Conservation (phyloP, 306 rosid genomes). For the Lagenaria siceraria region DNA sequence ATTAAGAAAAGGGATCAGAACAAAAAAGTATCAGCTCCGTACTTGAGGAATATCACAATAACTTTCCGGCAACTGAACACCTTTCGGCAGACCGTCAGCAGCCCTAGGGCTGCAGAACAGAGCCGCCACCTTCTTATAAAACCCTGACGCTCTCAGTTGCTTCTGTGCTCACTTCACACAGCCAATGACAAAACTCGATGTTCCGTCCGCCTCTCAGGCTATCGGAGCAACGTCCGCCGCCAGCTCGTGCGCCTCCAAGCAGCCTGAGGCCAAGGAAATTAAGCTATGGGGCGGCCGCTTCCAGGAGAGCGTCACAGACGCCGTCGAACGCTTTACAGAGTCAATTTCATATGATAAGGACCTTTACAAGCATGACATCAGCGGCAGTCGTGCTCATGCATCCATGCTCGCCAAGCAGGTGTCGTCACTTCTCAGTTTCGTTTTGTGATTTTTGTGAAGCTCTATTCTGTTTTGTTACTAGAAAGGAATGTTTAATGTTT, state of each 20-base stretch:
- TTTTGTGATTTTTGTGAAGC: not conserved
- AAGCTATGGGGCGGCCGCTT: slow-evolving; percentile 98
- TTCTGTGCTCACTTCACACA: not conserved
- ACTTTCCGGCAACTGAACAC: not conserved
- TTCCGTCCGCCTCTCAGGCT: not conserved
- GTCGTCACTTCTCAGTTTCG: not conserved
- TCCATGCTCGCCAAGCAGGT: slow-evolving; percentile 95
- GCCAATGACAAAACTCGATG: not conserved
- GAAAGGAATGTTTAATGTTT: not conserved
- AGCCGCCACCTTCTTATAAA: not conserved
- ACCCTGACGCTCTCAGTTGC: not conserved
- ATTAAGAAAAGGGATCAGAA: not conserved
- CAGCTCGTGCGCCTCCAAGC: not conserved
- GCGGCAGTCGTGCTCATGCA: slow-evolving; percentile 85
- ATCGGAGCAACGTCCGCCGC: not conserved
- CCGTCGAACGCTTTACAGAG: slow-evolving; percentile 84
- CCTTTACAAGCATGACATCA: slow-evolving; percentile 76
- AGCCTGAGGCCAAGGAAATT: slow-evolving; percentile 39
- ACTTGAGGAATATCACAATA: not conserved
- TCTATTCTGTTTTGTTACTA: not conserved
- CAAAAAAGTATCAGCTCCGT: not conserved
- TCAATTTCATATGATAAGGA: slow-evolving; percentile 73
- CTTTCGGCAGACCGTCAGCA: not conserved
- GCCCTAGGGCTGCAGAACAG: not conserved
- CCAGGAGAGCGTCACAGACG: slow-evolving; percentile 70